Percentiles rank a stretch among this genome's conserved stretches.
These are phyloP conservation scores for Colletotrichum echinochloae DNA, from an alignment of 2,329 filamentous ascomycete species.

Conservation along the genomic window DNA sequence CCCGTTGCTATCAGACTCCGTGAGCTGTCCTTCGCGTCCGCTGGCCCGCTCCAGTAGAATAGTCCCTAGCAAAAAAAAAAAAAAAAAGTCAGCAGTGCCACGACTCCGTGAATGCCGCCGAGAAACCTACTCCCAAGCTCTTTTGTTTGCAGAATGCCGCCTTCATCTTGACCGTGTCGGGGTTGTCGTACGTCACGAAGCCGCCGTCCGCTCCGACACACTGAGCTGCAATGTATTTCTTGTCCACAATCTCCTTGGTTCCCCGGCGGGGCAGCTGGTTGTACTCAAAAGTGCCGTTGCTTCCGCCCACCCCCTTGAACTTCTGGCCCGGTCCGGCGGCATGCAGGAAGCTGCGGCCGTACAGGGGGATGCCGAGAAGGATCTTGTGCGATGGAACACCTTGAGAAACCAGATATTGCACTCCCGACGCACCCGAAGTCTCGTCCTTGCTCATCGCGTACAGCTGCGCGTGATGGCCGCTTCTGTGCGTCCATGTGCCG, in stretches of 20 bases:
- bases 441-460: constrained; percentile 71
- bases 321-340: constrained; percentile 73
- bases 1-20: constrained; percentile 70
- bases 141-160: constrained; percentile 79
- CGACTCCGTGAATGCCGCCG: background rate
- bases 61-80: constrained; percentile 65
- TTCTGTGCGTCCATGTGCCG: constrained; percentile 74
- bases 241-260: constrained; percentile 76
- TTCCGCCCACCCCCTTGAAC: constrained; percentile 66
- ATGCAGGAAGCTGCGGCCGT: constrained; percentile 79
- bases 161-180: constrained; percentile 80
- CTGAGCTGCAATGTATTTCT: constrained; percentile 74
- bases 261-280: constrained; percentile 71
- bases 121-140: constrained; percentile 70
- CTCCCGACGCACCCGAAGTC: constrained; percentile 73
- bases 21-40: constrained; percentile 70
- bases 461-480: constrained; percentile 82
- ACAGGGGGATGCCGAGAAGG: constrained; percentile 79
- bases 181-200: constrained; percentile 84
- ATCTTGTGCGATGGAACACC: constrained; percentile 79
- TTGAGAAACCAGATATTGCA: constrained; percentile 73
- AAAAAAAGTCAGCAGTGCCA: background rate
- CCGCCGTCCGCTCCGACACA: constrained; percentile 80
- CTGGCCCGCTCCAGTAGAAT: constrained; percentile 86
- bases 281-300: constrained; percentile 81